Evolutionary conservation across 106 monocot species (phyloP), one percentile per base, ranked within the genome.

Genomic region (Xerophyta viscosa): DNA sequence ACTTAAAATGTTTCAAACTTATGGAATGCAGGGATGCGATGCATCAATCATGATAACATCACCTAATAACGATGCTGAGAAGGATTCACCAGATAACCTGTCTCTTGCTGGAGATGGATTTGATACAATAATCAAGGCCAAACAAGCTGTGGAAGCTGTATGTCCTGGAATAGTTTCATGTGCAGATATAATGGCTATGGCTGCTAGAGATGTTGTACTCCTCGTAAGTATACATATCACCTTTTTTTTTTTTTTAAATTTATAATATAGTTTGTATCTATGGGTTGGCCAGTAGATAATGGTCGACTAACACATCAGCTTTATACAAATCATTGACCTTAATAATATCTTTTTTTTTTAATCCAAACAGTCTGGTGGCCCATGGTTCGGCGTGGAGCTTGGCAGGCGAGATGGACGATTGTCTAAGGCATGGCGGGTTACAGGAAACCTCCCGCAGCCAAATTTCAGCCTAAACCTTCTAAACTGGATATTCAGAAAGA

Each of bases 101-200:
- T 83, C 82, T 6, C 82, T 83, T 31, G 82, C 82, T 46, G 82
- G 82, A 7, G 81, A 81, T 28, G 81, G 76, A 24, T 81, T 81
- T 33, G 81, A 81, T 64, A 81, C 81, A 17, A 66, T 81, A 19
- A 37, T 63, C 53, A 65, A 48, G 30, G 75, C 71, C 27, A 81
- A 81, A 49, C 22, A 46, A 21, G 75, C 81, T 13, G 81, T 81
- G 6, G 81, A 81, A 46, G 57, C 49, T 0, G 24, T 26, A 0
- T 81, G 81, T 58, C 75, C 70, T 8, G 75, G 71, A 8, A 71
- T 76, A 0, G 81, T 81, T 54, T 81, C 75, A 21, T 81, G 81
- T 25, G 81, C 81, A 18, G 81, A 81, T 43, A 71, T 81, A 18
- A 50, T 76, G 20, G 51, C 77, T 9, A 46, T 83, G 8, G 77